phyloP scores from a whole-genome alignment of 495 filamentous ascomycete genomes.

The Trichoderma erinaceum region DNA sequence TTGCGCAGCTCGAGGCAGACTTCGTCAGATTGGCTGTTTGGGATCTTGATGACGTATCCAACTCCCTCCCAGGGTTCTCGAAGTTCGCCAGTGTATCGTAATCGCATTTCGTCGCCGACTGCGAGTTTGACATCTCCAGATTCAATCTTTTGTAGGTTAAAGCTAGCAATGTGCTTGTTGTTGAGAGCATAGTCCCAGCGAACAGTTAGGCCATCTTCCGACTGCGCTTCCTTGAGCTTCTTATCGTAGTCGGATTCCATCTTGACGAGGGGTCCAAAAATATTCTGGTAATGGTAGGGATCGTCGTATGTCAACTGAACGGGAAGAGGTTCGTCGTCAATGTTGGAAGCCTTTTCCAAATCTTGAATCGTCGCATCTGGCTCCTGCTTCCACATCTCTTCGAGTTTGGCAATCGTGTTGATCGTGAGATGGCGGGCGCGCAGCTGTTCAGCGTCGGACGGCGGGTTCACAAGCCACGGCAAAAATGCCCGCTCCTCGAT shows the following conservation, averaged over 20 bases:
- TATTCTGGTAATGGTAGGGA: conserved; percentile 98
- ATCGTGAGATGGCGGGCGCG: conserved; percentile 89
- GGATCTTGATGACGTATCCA: conserved; percentile 98
- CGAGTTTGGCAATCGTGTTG: conserved; percentile 92
- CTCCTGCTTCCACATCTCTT: conserved; percentile 99
- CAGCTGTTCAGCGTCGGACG: conserved; percentile 91
- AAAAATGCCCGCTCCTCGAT: conserved; percentile 97
- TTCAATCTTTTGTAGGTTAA: conserved; percentile 93
- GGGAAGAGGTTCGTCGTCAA: conserved; percentile 91
- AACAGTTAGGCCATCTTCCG: conserved; percentile 87
- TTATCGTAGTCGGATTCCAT: conserved; percentile 99
- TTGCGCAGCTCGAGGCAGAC: conserved; percentile 88
- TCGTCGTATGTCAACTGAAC: conserved; percentile 95
- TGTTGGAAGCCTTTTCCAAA: conserved; percentile 85
- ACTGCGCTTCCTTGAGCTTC: conserved; percentile 97
- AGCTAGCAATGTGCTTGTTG: conserved; percentile 95
- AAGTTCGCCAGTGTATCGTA: conserved; percentile 93
- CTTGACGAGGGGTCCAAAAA: conserved; percentile 96
- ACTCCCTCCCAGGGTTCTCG: conserved; percentile 96
- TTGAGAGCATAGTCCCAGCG: conserved; percentile 96
- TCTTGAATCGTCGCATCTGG: conserved; percentile 82
- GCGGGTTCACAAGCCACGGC: conserved; percentile 84
- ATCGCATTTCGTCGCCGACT: conserved; percentile 96
- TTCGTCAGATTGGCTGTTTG: conserved; percentile 98
- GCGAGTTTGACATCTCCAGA: conserved; percentile 96